These are phyloP conservation scores for Pogostemon cablin DNA, from an alignment of 257 asterid species.

Conservation along the genomic window DNA sequence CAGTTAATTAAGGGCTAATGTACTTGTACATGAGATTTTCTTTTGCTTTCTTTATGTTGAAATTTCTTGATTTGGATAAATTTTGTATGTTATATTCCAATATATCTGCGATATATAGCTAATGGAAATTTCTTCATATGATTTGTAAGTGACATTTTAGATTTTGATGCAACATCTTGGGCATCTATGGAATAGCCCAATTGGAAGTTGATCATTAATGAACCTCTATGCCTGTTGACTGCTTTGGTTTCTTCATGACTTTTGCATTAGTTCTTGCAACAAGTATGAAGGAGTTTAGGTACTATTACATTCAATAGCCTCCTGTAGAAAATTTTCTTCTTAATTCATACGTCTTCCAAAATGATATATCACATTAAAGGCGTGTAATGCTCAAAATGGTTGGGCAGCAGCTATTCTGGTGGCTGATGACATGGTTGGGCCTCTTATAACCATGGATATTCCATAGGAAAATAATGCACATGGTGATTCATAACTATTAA, in stretches of 20 bases:
- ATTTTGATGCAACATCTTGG: slow-evolving; percentile 1
- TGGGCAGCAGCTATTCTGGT: slow-evolving; percentile 98
- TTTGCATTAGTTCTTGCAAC: background rate
- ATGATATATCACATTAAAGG: slow-evolving; percentile 83
- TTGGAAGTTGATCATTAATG: background rate
- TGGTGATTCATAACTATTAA: too few species aligned
- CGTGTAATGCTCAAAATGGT: slow-evolving; percentile 93
- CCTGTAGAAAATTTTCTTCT: background rate
- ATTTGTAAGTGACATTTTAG: background rate
- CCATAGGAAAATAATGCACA: too few species aligned
- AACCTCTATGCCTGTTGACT: background rate
- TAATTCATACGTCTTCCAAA: slow-evolving; percentile 49
- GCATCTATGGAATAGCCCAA: background rate
- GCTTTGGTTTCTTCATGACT: too few species aligned
- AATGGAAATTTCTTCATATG: background rate
- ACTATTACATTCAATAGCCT: background rate
- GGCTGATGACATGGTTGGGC: slow-evolving; percentile 37
- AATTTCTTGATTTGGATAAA: slow-evolving; percentile 18
- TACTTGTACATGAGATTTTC: background rate
- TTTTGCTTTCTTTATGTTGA: slow-evolving; percentile 1
- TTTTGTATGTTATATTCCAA: background rate
- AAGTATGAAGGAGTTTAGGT: too few species aligned
- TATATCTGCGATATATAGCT: background rate
- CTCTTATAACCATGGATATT: too few species aligned
- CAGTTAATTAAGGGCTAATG: background rate